phyloP scores from a whole-genome alignment of 768 basidiomycete genomes.

The Kockovaella imperatae region DNA sequence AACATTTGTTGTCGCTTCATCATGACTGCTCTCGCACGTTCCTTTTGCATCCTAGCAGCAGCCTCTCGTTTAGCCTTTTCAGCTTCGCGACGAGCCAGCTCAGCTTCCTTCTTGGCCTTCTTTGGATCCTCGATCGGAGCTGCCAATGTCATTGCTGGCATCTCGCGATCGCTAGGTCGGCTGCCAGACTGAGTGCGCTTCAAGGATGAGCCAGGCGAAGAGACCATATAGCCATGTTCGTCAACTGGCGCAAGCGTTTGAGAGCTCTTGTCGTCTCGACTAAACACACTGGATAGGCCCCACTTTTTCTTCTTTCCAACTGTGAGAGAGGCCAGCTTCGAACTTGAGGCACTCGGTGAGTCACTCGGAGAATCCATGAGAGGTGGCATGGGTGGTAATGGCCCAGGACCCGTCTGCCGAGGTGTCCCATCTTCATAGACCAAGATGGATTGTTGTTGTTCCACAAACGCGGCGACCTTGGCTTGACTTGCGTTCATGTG shows the following conservation, averaged over 20 bases:
- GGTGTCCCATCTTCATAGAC: constrained; percentile 13
- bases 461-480: constrained; percentile 21
- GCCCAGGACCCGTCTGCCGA: neutral
- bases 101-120: constrained; percentile 48
- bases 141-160: neutral
- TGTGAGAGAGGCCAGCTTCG: constrained; percentile 10
- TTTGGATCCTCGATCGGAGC: constrained; percentile 41
- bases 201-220: constrained; percentile 21
- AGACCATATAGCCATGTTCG: constrained; percentile 26
- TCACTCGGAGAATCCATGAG: too few relatives aligned
- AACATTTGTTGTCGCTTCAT: constrained; percentile 74
- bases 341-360: constrained; percentile 8
- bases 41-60: constrained; percentile 64
- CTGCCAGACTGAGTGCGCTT: constrained; percentile 43
- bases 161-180: constrained; percentile 16
- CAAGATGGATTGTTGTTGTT: constrained; percentile 22
- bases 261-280: constrained; percentile 34
- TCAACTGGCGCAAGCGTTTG: constrained; percentile 22
- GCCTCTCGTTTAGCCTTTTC: constrained; percentile 75
- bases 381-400: constrained; percentile 8
- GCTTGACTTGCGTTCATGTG: constrained; percentile 14
- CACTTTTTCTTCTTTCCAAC: constrained; percentile 46
- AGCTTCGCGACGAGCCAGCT: constrained; percentile 56
- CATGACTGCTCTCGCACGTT: constrained; percentile 88
- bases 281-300: constrained; percentile 46